These are phyloP conservation scores for Myrica gale DNA, from an alignment of 306 rosid genomes.

Conservation along the genomic window DNA sequence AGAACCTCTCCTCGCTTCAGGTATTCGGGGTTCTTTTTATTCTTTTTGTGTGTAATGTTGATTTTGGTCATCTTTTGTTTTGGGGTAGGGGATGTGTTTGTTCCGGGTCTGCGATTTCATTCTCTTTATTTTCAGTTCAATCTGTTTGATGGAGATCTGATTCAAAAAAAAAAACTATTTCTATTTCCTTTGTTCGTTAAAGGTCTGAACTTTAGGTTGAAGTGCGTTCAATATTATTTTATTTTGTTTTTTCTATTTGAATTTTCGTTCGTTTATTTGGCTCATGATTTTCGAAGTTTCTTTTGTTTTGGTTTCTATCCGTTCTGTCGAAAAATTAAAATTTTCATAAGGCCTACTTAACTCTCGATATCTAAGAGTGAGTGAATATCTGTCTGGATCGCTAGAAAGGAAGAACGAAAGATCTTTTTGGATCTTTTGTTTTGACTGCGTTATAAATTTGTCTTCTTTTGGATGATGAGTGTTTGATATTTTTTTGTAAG, in stretches of 20 bases:
- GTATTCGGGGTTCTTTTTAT: conserved; percentile 26
- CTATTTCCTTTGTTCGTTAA: neutral
- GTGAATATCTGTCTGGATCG: neutral
- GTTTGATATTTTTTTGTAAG: neutral
- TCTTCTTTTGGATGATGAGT: neutral
- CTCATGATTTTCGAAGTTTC: neutral
- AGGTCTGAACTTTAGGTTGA: neutral
- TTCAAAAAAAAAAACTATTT: neutral
- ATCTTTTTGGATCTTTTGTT: neutral
- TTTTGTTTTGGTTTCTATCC: neutral
- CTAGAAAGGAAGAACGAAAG: too few relatives aligned
- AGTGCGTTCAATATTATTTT: neutral
- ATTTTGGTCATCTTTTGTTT: neutral
- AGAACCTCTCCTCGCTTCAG: conserved; percentile 63
- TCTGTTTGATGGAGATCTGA: conserved; percentile 14
- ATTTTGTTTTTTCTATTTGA: neutral
- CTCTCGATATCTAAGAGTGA: neutral
- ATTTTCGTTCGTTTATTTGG: neutral
- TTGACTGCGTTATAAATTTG: neutral
- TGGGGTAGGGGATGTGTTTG: neutral
- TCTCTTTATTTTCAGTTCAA: neutral
- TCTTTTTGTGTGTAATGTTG: neutral
- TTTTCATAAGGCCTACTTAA: neutral
- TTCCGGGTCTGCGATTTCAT: neutral
- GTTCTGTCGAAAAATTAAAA: neutral